Percentiles rank a stretch among this genome's conserved stretches.
Conservation (phyloP, 306 rosid genomes). For the Vicia sativa region DNA sequence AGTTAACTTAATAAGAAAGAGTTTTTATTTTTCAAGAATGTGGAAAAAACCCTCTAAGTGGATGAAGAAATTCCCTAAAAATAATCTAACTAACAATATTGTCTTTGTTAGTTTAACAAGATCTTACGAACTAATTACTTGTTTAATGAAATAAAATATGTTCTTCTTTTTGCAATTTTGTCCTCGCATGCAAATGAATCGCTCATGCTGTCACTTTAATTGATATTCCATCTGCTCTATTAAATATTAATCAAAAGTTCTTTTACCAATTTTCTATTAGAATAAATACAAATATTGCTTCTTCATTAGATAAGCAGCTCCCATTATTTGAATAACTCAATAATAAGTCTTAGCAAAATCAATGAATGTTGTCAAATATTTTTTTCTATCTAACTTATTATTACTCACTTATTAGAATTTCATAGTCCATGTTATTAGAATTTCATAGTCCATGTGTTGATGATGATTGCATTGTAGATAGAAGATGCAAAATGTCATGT, state of each 20-base stretch:
- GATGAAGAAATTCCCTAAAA: no score
- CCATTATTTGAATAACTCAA: not conserved
- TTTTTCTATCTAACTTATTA: not conserved
- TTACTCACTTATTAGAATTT: not conserved
- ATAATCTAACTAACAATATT: no score
- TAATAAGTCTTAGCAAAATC: not conserved
- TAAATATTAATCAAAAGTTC: not conserved
- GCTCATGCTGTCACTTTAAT: not conserved
- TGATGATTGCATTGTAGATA: not conserved
- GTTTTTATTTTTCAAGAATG: no score
- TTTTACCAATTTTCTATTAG: not conserved
- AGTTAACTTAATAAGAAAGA: no score
- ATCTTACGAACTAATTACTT: no score
- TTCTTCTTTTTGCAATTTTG: no score
- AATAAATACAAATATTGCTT: not conserved
- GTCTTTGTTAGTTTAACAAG: no score
- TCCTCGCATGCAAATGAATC: no score
- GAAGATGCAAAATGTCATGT: not conserved
- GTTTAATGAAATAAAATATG: no score
- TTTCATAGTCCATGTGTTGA: not conserved
- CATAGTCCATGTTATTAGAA: constrained; percentile 9
- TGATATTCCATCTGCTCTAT: not conserved
- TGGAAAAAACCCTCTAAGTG: no score
- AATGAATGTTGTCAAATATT: not conserved
- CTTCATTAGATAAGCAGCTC: not conserved